Evolutionary conservation across 225 moss, liverwort and hornwort species (phyloP), one percentile per base, ranked within the genome.

Genomic region (Marchantia paleacea): DNA sequence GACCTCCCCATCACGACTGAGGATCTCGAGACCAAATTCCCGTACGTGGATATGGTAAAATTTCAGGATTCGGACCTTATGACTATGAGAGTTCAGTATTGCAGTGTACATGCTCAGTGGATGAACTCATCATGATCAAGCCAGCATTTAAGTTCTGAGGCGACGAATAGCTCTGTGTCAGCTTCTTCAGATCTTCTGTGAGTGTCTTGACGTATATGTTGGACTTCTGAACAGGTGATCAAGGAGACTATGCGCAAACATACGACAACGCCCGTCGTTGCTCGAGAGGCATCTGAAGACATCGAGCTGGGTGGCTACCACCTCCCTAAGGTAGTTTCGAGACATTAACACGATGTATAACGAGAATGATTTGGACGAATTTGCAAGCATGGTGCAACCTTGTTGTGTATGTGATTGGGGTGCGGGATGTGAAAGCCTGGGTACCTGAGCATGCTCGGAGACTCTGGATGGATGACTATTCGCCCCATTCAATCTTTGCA

Each of bases 231-330:
- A 51, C 75, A 85, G 85, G 69, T 85, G 12, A 26, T 85, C 30
- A 82, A 85, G 19, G 85, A 85, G 52, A 75, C 81, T 6, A 57
- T 78, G 85, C 78, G 85, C 11, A 26, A 73, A 52, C 55, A 75
- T 72, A 81, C 85, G 16, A 78, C 85, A 22, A 79, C 85, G 39
- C 85, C 85, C n/a, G 71, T 85, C 13, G 65, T 82, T 31, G 85
- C 85, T 19, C 78, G 85, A 22, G 81, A 85, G 64, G 26, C 78
- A 30, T 68, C 66, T 25, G 81, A 81, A 52, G 72, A 77, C 64
- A 26, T 85, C 29, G 24, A 78, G 10, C 73, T 85, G 29, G 85
- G 81, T 16, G 85, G 85, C 55, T 75, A 85, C 50, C 72, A 78
- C 63, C 81, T 85, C 10, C 81, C 81, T 4, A 85, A 85, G 80